Conservation (phyloP, 164 flowering plant genomes). For the Chloranthus sessilifolius region DNA sequence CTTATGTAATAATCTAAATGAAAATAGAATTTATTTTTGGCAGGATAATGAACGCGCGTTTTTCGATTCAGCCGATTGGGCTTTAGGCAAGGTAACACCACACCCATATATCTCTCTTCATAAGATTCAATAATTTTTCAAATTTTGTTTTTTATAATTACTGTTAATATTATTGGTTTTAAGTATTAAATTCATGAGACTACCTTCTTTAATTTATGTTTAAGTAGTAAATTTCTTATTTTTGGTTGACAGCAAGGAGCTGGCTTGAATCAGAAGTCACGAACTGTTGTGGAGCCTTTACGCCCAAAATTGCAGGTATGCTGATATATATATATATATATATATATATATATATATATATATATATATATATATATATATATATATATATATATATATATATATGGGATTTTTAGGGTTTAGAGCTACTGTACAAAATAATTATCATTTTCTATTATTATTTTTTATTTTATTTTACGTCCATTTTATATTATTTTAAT, state of each 20-base stretch:
- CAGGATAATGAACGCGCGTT: conserved; percentile 51
- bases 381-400: no score
- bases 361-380: no score
- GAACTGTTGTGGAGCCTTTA: conserved; percentile 45
- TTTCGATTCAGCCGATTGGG: conserved; percentile 12
- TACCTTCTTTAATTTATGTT: not conserved
- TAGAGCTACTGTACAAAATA: no score
- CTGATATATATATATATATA: not conserved
- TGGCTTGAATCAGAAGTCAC: conserved; percentile 38
- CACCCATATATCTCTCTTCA: not conserved
- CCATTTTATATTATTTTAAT: no score
- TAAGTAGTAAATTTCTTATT: conserved; percentile 5
- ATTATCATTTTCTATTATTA: no score
- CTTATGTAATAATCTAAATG: no score
- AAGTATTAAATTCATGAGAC: no score
- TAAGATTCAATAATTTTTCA: not conserved
- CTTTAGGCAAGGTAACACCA: conserved; percentile 67
- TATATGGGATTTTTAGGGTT: no score
- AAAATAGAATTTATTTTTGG: no score
- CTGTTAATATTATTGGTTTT: no score
- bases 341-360: no score
- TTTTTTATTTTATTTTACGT: no score
- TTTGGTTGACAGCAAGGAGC: conserved; percentile 48
- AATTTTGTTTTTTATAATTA: not conserved
- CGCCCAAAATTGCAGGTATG: conserved; percentile 78